Evolutionary conservation across 176 grass and related monocot species (phyloP), one percentile per base, ranked within the genome.

Genomic region (Olyra latifolia): DNA sequence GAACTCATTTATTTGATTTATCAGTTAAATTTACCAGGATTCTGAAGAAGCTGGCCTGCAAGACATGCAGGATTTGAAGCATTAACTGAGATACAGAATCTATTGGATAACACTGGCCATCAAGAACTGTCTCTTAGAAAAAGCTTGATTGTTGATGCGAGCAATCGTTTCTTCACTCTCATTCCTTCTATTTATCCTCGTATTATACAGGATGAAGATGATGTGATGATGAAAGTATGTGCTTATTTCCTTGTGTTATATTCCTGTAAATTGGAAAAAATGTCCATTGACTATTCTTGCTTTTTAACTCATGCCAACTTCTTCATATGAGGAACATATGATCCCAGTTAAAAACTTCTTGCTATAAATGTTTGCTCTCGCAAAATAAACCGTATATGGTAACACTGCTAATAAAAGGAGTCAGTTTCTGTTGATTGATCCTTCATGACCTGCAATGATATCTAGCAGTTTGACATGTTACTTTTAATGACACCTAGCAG

Each of bases 181-280:
- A 98, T 98, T 75, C 95, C 92, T 83, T 98, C 95, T 58, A 83
- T 98, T 69, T 89, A 94, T 87, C 95, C 92, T 89, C 91, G 83
- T 86, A 83, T 92, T 35, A 92, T 98, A 87, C 84, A 52, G 71
- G 85, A 89, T 80, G 80, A 98, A 63, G 77, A 89, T 68, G 88
- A 98, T 66, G 82, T 98, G 52, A 94, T 82, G 80, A 74, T 78
- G 66, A 98, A 98, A 83, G 92, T 94, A 94, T 80, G 91, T 80
- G 10, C 40, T 42, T 41, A 68, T 70, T 84, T 30, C 69, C 69
- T 53, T 38, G 17, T 40, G 4, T 27, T 54, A 27, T 72, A 47
- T 75, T 84, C 43, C 22, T 70, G 23, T 84, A 13, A 68, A 42
- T 57, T 73, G 22, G 16, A 39, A 42, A 57, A 79, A 74, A 40